Evolutionary conservation across 208 protist species (phyloP).

Genomic region (Acanthamoeba royreba): DNA sequence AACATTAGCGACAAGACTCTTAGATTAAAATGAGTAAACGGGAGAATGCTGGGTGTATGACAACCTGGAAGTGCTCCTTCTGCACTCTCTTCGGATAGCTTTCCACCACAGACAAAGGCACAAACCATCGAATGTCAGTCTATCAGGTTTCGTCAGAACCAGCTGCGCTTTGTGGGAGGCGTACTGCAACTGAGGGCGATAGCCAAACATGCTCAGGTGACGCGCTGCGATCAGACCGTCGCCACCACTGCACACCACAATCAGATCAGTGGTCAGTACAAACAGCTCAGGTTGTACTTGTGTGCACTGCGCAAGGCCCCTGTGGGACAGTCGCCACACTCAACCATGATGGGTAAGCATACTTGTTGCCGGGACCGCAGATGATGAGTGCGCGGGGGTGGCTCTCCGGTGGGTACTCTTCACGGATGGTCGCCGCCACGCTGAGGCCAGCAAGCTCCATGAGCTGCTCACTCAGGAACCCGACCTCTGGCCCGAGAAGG

Average conservation of each 20-base stretch:
- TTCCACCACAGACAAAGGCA: too few relatives aligned
- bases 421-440: slow-evolving; percentile 29
- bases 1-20: too few relatives aligned
- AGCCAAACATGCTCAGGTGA: slow-evolving; percentile 81
- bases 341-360: too few relatives aligned
- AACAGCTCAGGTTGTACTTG: too few relatives aligned
- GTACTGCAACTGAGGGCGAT: slow-evolving; percentile 58
- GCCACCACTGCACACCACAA: slow-evolving; percentile 85
- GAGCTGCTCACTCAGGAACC: slow-evolving; percentile 75
- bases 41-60: background rate
- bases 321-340: too few relatives aligned
- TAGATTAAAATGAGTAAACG: too few relatives aligned
- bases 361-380: slow-evolving; percentile 77
- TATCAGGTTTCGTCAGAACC: too few relatives aligned
- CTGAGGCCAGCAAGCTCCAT: slow-evolving; percentile 85
- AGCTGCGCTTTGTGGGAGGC: slow-evolving; percentile 64
- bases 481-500: slow-evolving; percentile 61
- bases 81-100: background rate
- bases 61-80: background rate
- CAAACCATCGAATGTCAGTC: too few relatives aligned
- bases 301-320: too few relatives aligned
- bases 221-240: slow-evolving; percentile 83
- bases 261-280: too few relatives aligned
- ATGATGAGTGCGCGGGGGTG: slow-evolving; percentile 59
- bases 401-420: slow-evolving; percentile 19